Conservation (phyloP, 1,284 basidiomycete species). For the Tausonia pullulans region DNA sequence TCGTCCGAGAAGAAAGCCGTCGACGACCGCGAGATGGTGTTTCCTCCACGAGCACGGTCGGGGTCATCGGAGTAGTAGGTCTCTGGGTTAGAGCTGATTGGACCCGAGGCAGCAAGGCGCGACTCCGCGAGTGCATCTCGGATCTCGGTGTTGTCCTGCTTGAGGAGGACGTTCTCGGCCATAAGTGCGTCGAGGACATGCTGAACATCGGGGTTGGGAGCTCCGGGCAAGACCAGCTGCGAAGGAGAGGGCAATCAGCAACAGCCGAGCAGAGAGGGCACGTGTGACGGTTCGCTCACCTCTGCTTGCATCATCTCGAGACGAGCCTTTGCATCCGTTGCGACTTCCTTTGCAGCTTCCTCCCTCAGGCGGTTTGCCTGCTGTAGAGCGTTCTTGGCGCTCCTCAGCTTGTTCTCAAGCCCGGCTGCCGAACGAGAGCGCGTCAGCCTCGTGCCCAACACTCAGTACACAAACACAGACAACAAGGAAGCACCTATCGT, state of each 20-base stretch:
- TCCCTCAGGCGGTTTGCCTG: slow-evolving; percentile 49
- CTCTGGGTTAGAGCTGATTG: slow-evolving; percentile 63
- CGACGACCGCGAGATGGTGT: slow-evolving; percentile 19
- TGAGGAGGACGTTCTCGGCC: slow-evolving; percentile 66
- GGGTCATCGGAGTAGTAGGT: slow-evolving; percentile 1
- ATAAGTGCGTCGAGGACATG: slow-evolving; percentile 57
- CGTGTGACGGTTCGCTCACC: slow-evolving; percentile 18
- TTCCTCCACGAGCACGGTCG: not conserved
- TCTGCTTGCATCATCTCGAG: slow-evolving; percentile 48
- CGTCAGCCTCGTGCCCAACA: not conserved
- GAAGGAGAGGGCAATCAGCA: slow-evolving; percentile 24
- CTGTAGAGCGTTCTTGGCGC: slow-evolving; percentile 52
- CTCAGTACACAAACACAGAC: not conserved
- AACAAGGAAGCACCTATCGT: not conserved
- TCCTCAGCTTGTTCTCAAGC: slow-evolving; percentile 56
- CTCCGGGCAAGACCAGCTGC: slow-evolving; percentile 25
- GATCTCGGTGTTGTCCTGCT: slow-evolving; percentile 67
- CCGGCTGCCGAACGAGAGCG: slow-evolving; percentile 43
- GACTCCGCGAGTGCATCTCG: slow-evolving; percentile 58
- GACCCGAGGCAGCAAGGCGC: slow-evolving; percentile 50
- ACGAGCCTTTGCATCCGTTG: slow-evolving; percentile 57
- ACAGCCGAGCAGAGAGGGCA: slow-evolving; percentile 22
- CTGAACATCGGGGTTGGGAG: slow-evolving; percentile 32
- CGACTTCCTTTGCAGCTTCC: slow-evolving; percentile 57
- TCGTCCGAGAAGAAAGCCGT: slow-evolving; percentile 25